These are phyloP conservation scores for Botrytis paeoniae DNA, from an alignment of 2,329 filamentous ascomycete genomes.

Conservation along the genomic window DNA sequence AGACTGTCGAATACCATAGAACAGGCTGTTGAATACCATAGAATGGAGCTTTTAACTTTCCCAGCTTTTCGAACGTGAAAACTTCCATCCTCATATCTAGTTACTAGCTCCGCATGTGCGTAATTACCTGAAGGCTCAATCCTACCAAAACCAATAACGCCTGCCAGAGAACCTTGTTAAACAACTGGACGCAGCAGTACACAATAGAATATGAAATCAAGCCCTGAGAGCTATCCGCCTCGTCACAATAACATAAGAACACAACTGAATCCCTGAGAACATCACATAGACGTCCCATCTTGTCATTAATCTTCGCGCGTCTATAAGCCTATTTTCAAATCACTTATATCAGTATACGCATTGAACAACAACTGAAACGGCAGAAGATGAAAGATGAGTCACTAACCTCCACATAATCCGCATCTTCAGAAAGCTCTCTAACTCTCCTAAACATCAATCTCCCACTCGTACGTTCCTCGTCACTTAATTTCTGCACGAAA, in stretches of 20 bases:
- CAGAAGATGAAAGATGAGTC: too few species aligned
- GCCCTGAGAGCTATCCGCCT: background rate
- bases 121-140: too few species aligned
- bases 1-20: too few species aligned
- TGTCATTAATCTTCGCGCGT: background rate
- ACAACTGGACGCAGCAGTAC: background rate
- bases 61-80: too few species aligned
- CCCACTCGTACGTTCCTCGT: background rate
- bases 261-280: background rate
- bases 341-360: background rate
- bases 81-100: too few species aligned
- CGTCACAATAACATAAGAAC: background rate
- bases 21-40: too few species aligned
- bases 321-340: background rate
- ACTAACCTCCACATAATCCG: background rate
- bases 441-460: background rate
- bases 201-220: rapidly evolving
- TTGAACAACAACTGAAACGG: background rate
- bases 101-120: too few species aligned
- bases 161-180: background rate
- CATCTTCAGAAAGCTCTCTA: background rate
- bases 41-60: too few species aligned
- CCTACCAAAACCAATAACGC: background rate
- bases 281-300: background rate
- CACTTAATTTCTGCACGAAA: background rate